These are phyloP conservation scores for Phytophthora pluvialis DNA, from an alignment of 352 stramenopile genomes.

Conservation along the genomic window DNA sequence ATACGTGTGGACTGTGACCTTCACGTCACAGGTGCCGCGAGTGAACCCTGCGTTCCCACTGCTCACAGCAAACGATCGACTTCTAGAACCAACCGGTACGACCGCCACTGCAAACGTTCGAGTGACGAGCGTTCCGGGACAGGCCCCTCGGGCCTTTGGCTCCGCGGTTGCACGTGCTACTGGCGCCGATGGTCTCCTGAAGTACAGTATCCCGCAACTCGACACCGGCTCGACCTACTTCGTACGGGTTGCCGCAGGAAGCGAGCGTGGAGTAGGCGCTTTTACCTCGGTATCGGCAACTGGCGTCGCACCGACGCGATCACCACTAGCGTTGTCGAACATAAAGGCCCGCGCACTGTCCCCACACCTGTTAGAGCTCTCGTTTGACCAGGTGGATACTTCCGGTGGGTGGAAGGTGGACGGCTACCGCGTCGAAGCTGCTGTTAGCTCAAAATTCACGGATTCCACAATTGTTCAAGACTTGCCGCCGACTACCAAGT, in stretches of 20 bases:
- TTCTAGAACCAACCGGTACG: slow-evolving; percentile 32
- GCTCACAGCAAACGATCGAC: slow-evolving; percentile 62
- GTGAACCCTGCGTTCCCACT: slow-evolving; percentile 35
- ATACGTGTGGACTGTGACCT: slow-evolving; percentile 92
- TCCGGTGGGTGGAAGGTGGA: slow-evolving; percentile 68
- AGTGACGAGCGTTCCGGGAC: slow-evolving; percentile 31
- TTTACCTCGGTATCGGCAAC: slow-evolving; percentile 41
- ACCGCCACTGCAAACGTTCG: slow-evolving; percentile 31
- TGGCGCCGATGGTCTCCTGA: slow-evolving; percentile 21
- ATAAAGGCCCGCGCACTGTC: slow-evolving; percentile 44
- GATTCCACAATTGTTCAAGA: slow-evolving; percentile 19
- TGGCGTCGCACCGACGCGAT: slow-evolving; percentile 50
- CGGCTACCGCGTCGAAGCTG: slow-evolving; percentile 59
- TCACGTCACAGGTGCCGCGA: slow-evolving; percentile 65
- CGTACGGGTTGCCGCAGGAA: slow-evolving; percentile 81
- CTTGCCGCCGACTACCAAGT: slow-evolving; percentile 46
- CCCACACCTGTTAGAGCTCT: slow-evolving; percentile 49
- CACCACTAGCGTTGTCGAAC: slow-evolving; percentile 59
- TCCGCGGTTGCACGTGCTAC: slow-evolving; percentile 34
- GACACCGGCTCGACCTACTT: slow-evolving; percentile 71
- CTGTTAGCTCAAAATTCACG: slow-evolving; percentile 22
- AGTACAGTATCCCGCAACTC: slow-evolving; percentile 66
- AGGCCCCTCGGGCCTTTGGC: slow-evolving; percentile 47
- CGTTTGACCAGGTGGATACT: slow-evolving; percentile 62
- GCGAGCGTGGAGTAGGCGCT: slow-evolving; percentile 80